Base-by-base conservation (phyloP, 2,329 filamentous ascomycete species). In the Fusarium sp. region DNA sequence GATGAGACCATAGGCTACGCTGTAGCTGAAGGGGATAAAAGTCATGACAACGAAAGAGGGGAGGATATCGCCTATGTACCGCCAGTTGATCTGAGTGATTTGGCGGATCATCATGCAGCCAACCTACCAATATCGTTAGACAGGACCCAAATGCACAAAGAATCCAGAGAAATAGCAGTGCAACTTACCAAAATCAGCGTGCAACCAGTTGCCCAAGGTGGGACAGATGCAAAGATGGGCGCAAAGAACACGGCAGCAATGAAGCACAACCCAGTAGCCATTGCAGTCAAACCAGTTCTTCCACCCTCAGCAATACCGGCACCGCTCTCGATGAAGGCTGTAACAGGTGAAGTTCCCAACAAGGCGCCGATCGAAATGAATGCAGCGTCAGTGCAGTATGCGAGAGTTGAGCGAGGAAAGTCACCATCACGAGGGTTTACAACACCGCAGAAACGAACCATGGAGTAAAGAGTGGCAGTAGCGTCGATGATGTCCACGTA, bases 351-450 rank as follows among this genome's bases (percentile, higher is more conserved):
- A 42, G 84, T 87, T 4, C 90, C 91, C 57, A 93, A 83, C 1
- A 94, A 81, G 0, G 88, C 86, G 5, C 90, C 89, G 47, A 93
- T 86, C 1, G 89, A 91, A 66, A 93, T 92, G 62, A 88, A 89
- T 15, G 89, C 77, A 2, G 91, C 90, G 67, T 94, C 91, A 5
- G 86, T 88, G 70, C 86, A 90, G 76, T 93, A 94, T 2, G 94
- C 94, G 30, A 95, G 80, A 1, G 93, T 93, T 3, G 91, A 94
- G 39, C 93, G 89, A 51, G 94, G 92, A 65, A 97, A 97, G 75
- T 96, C 93, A n/a, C 89, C 88, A 3, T 90, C 88, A 44, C 86
- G 83, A 68, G 85, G 78, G 73, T 89, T 84, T 68, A 91, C 87
- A 43, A 86, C 85, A 26, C 88, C 87, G 63, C 87, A 89, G 79